Evolutionary conservation across 2,329 filamentous ascomycete genomes (phyloP).

Genomic region (Monilinia polystroma): DNA sequence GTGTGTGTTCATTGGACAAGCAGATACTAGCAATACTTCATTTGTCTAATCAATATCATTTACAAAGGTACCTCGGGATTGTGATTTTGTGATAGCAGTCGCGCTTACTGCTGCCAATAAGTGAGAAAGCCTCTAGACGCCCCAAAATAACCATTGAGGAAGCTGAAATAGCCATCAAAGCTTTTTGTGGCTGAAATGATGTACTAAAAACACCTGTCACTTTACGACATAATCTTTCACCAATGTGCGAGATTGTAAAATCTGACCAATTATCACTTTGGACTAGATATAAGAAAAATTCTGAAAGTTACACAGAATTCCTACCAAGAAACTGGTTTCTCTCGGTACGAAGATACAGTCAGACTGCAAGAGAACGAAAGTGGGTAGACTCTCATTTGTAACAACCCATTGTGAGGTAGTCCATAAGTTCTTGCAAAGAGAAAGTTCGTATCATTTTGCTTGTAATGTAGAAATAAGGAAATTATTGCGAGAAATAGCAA

Average conservation of each 20-base stretch:
- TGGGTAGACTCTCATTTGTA: background rate
- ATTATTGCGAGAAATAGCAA: background rate
- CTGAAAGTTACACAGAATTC: background rate
- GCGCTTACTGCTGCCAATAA: slow-evolving; percentile 20
- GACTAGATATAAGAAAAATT: background rate
- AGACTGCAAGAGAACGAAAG: background rate
- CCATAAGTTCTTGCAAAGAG: background rate
- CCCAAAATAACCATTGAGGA: background rate
- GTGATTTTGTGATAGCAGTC: background rate
- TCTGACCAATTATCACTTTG: background rate
- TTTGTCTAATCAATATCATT: slow-evolving; percentile 6
- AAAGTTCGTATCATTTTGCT: background rate
- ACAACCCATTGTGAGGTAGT: background rate
- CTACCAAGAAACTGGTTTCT: background rate
- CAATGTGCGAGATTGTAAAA: background rate
- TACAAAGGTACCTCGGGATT: background rate
- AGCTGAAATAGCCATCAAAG: slow-evolving; percentile 12
- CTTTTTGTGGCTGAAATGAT: background rate
- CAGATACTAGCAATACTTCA: background rate
- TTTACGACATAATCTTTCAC: background rate
- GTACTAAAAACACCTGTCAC: background rate
- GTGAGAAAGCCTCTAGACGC: slow-evolving; percentile 12
- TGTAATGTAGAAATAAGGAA: background rate
- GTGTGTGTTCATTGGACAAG: background rate
- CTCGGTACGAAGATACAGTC: background rate